Conservation (phyloP, 2,329 filamentous ascomycete species). For the Basipetospora chlamydospora region DNA sequence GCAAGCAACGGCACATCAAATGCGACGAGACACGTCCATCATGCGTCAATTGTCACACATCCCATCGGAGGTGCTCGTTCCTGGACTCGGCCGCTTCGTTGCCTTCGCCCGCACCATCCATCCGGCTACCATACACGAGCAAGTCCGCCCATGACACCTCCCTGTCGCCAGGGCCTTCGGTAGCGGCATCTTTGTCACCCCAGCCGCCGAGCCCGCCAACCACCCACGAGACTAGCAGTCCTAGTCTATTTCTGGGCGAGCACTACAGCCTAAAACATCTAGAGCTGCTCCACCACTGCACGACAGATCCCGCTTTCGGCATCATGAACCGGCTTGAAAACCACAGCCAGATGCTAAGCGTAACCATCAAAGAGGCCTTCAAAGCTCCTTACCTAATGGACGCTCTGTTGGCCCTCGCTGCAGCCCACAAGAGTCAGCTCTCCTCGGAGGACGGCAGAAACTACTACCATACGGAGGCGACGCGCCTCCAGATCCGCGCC, state of each 20-base stretch:
- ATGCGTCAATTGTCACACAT: slow-evolving; percentile 24
- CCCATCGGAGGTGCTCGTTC: slow-evolving; percentile 21
- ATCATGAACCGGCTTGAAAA: slow-evolving; percentile 11
- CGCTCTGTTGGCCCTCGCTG: slow-evolving; percentile 28
- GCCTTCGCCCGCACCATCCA: neutral
- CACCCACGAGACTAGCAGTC: neutral
- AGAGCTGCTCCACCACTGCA: slow-evolving; percentile 17
- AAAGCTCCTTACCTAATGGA: slow-evolving; percentile 30
- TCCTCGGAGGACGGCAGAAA: slow-evolving; percentile 9
- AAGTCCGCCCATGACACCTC: neutral
- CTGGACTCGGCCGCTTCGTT: slow-evolving; percentile 6
- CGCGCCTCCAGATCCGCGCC: slow-evolving; percentile 28
- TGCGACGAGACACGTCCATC: slow-evolving; percentile 26
- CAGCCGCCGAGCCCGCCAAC: neutral
- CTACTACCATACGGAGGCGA: slow-evolving; percentile 21
- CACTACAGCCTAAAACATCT: slow-evolving; percentile 23
- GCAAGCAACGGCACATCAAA: slow-evolving; percentile 25
- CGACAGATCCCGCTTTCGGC: neutral
- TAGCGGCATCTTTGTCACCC: neutral
- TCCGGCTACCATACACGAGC: too few species aligned
- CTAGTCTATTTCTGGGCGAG: slow-evolving; percentile 8
- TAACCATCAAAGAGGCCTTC: slow-evolving; percentile 18
- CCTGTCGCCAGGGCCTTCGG: neutral
- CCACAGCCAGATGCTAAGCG: slow-evolving; percentile 10
- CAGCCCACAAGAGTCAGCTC: slow-evolving; percentile 23